Conservation (phyloP, 2,329 filamentous ascomycete genomes). For the Teratosphaeriaceae sp. region DNA sequence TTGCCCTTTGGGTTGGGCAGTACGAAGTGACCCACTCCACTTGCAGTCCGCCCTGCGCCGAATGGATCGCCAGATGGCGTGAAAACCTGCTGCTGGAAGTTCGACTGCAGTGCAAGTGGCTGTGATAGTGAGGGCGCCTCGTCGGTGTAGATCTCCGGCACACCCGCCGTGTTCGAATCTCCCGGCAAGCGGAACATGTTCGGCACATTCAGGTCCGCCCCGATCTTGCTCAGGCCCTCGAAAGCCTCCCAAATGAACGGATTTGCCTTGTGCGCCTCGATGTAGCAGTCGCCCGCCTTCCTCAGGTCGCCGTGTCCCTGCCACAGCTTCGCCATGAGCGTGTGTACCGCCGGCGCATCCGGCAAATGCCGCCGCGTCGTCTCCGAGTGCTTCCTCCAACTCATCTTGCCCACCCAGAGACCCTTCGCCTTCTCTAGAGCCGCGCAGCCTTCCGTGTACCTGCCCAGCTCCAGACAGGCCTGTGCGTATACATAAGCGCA, state of each 20-base stretch:
- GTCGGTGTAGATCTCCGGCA: constrained; percentile 26
- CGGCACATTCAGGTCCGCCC: constrained; percentile 68
- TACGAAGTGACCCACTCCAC: constrained; percentile 30
- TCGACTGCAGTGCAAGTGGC: constrained; percentile 19
- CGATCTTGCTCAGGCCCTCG: constrained; percentile 74
- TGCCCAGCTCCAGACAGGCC: constrained; percentile 72
- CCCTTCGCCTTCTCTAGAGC: constrained; percentile 75
- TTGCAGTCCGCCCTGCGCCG: constrained; percentile 26
- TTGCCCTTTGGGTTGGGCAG: constrained; percentile 40
- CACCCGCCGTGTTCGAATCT: constrained; percentile 45
- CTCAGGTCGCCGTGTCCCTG: constrained; percentile 71
- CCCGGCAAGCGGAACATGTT: constrained; percentile 78
- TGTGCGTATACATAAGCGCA: constrained; percentile 91
- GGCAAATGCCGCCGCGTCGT: constrained; percentile 66
- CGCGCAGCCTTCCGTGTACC: constrained; percentile 71
- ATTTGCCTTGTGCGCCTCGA: constrained; percentile 81
- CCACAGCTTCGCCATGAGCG: constrained; percentile 81
- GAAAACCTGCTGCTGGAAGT: constrained; percentile 18
- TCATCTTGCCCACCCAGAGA: constrained; percentile 69
- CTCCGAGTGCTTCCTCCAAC: constrained; percentile 72
- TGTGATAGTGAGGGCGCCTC: constrained; percentile 17
- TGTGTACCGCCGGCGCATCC: constrained; percentile 77
- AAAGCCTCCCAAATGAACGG: constrained; percentile 99
- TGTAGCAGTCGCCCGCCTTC: constrained; percentile 79
- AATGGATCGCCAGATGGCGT: constrained; percentile 35